Base-by-base conservation (phyloP, 768 basidiomycete species). In the Pluteus cervinus region DNA sequence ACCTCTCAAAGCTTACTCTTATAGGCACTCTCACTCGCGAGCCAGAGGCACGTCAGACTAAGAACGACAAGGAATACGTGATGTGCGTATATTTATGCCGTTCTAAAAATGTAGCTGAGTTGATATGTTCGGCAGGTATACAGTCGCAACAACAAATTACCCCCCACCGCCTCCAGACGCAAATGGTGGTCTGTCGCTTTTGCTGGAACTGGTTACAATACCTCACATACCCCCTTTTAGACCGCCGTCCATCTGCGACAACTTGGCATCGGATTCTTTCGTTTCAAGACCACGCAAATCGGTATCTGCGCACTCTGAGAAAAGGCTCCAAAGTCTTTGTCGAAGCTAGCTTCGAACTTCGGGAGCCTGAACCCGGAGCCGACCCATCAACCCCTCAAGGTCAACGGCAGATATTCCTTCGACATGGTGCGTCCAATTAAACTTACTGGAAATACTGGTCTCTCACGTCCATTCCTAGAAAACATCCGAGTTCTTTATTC, bases 221-320 rank as follows among this genome's bases (percentile, higher is more conserved):
- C 24, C 35, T 33, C 22, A 32, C 22, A 20, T 15, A 29, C 10
- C 33, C 12, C 41, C 26, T 32, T 14, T 32, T 34, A 86, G 84
- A 71, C 47, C 75, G 77, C 32, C 52, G 58, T 9, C 65, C 68
- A 18, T 47, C 68, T 4, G 66, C 62, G 10, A 71, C 83, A 6
- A 81, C 84, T 16, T 93, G 81, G 76, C 89, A 92, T 52, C 66
- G 77, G 30, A 49, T 93, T 33, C 50, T 89, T 33, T 89, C 81
- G 17, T 91, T 91, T 67, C 62, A 63, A n/a, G 69, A 76, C 6
- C 4, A 29, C 26, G 49, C 75, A n/a, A 81, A 80, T 46, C 75
- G 65, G 41, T 86, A 73, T 50, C 73, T 93, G 24, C 67, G 63
- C 41, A 76, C 61, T 29, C 54, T 93, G 26, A 71, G 59, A 48